Base-by-base conservation (phyloP, 106 monocot species). In the Dendrobium catenatum region DNA sequence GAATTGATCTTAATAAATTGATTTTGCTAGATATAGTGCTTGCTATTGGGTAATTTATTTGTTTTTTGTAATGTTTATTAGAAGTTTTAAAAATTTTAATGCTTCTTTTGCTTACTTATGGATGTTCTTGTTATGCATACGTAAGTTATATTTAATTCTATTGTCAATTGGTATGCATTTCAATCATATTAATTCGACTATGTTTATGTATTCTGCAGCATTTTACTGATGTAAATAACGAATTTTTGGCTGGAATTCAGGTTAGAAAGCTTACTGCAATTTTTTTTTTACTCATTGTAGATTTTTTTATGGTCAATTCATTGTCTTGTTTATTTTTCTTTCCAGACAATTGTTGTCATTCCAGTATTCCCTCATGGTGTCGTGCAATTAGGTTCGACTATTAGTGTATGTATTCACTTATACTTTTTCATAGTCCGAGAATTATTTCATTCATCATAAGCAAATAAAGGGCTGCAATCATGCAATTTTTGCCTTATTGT, bases 361-460 rank as follows among this genome's bases (percentile, higher is more conserved):
- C 95, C 92, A 37, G 86, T 95, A 78, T 85, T 92, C 86, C 92
- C 90, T 66, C 79, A 80, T 82, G 95, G 95, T 77, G 95, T 90
- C 41, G 61, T 92, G 72, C 95, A 95, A 81, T 86, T 95, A 82
- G 95, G 95, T 80, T 92, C 89, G 42, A 86, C 81, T 37, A 88
- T 88, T 78, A 83, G 75, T 90, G 95, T 95, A 92, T 78, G 81
- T 51, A 24, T n/a, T 40, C 51, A 51, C 1, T 22, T 59, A 26
- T 9, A 11, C 16, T 47, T 13, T 2, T 37, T 29, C 42, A 22
- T 5, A 37, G 31, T 40, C 40, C 3, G 3, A 20, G 16, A 68
- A 9, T 68, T 68, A 26, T 26, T 19, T 68, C 27, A 68, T 27
- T 27, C 22, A 29, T 68, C 27, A 68, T 27, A 46, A 46, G 46